Percentiles rank a stretch among this genome's conserved stretches.
phyloP scores from a whole-genome alignment of 2,329 filamentous ascomycete genomes.

The Colletotrichum siamense region DNA sequence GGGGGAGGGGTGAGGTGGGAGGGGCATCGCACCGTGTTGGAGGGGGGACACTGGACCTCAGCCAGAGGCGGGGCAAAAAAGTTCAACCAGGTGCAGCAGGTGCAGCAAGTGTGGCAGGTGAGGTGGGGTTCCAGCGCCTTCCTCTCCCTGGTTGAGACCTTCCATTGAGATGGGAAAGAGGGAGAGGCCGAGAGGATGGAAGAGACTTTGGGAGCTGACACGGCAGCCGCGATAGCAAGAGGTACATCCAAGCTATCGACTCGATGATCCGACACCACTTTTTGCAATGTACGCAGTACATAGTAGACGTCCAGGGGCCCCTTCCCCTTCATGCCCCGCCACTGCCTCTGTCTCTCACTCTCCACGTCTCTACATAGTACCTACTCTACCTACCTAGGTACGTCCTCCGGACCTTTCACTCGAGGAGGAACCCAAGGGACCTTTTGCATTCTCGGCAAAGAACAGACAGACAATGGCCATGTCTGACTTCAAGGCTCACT shows the following conservation, averaged over 20 bases:
- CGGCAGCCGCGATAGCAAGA: neutral
- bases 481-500: neutral
- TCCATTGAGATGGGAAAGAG: neutral
- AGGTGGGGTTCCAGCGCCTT: constrained; percentile 8
- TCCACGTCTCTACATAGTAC: neutral
- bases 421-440: neutral
- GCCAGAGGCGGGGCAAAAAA: constrained; percentile 20
- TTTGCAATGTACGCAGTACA: neutral
- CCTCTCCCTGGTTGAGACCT: neutral
- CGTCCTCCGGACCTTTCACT: too few relatives aligned
- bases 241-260: neutral
- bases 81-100: neutral
- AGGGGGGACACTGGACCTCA: neutral
- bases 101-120: constrained; percentile 13
- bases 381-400: neutral
- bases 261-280: neutral
- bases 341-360: neutral
- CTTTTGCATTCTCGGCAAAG: neutral
- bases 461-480: neutral
- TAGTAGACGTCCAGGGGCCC: neutral
- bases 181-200: neutral
- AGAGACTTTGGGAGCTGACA: neutral
- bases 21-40: neutral
- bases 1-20: neutral
- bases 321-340: neutral